phyloP scores from a whole-genome alignment of 306 rosid species.

The Benincasa hispida region DNA sequence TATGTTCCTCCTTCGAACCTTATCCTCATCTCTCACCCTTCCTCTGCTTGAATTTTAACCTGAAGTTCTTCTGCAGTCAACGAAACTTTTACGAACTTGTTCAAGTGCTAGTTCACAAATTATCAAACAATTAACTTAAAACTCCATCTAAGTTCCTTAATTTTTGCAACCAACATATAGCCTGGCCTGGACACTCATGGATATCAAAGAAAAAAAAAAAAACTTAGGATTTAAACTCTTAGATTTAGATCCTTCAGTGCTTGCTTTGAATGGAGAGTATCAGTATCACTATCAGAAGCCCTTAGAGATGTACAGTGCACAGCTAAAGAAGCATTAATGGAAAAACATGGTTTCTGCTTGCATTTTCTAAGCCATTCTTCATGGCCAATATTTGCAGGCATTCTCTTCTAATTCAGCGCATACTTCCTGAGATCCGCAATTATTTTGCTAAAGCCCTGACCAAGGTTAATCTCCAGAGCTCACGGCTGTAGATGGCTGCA shows the following conservation, averaged over 20 bases:
- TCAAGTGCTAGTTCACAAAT: background rate
- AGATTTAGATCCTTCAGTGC: background rate
- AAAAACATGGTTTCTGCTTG: background rate
- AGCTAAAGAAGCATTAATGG: background rate
- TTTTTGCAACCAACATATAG: no score
- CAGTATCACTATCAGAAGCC: background rate
- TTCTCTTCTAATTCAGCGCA: constrained; percentile 52
- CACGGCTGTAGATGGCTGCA: constrained; percentile 36
- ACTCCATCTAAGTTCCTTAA: background rate
- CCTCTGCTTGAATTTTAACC: background rate
- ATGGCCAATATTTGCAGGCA: constrained; percentile 53
- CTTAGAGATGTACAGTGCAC: background rate
- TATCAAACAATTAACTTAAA: background rate
- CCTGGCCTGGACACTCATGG: no score
- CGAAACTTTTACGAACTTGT: background rate
- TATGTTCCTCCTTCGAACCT: constrained; percentile 24
- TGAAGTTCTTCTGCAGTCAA: background rate
- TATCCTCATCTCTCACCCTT: background rate
- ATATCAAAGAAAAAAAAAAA: no score
- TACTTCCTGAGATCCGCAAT: constrained; percentile 63
- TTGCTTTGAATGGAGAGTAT: background rate
- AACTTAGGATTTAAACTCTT: background rate
- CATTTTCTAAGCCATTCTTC: constrained; percentile 12
- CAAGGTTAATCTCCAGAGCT: constrained; percentile 48
- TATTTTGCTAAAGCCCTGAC: constrained; percentile 75